phyloP scores from a whole-genome alignment of 2,329 filamentous ascomycete genomes.

The Aureobasidium sp. region DNA sequence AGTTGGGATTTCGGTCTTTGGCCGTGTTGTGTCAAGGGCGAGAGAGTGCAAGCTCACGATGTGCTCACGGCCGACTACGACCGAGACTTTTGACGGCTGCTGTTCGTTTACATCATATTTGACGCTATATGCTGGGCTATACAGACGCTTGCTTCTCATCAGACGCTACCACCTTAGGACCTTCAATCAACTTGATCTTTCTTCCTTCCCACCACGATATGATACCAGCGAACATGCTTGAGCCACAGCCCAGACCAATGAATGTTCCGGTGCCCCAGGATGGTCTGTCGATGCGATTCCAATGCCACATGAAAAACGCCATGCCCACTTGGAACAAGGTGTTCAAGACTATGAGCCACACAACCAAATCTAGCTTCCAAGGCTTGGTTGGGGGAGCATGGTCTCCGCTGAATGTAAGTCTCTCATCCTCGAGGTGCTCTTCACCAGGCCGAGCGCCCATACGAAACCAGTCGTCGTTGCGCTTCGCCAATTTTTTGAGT shows the following conservation, averaged over 20 bases:
- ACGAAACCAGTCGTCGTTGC: not conserved
- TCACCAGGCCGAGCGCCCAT: not conserved
- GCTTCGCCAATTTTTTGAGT: not conserved
- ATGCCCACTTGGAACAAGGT: slow-evolving; percentile 58
- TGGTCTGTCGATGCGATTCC: slow-evolving; percentile 47
- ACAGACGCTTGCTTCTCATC: too few relatives aligned
- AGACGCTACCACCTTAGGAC: slow-evolving; percentile 17
- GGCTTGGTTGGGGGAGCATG: slow-evolving; percentile 56
- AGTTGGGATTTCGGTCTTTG: too few relatives aligned
- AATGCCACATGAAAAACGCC: slow-evolving; percentile 65
- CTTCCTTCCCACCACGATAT: slow-evolving; percentile 15
- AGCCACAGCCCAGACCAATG: slow-evolving; percentile 57
- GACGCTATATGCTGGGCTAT: too few relatives aligned
- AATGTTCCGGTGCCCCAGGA: slow-evolving; percentile 73
- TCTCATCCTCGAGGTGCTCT: not conserved
- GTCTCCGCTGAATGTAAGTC: slow-evolving; percentile 54
- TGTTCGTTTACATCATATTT: too few relatives aligned
- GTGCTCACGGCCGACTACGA: too few relatives aligned
- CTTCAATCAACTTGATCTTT: too few relatives aligned
- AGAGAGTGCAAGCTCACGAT: too few relatives aligned
- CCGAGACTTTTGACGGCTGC: too few relatives aligned
- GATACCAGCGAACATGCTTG: too few relatives aligned
- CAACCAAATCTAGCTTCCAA: slow-evolving; percentile 72
- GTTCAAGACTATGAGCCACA: slow-evolving; percentile 36
- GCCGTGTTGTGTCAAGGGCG: too few relatives aligned